phyloP scores from a whole-genome alignment of 768 basidiomycete species.

The Psilocybe azurescens region DNA sequence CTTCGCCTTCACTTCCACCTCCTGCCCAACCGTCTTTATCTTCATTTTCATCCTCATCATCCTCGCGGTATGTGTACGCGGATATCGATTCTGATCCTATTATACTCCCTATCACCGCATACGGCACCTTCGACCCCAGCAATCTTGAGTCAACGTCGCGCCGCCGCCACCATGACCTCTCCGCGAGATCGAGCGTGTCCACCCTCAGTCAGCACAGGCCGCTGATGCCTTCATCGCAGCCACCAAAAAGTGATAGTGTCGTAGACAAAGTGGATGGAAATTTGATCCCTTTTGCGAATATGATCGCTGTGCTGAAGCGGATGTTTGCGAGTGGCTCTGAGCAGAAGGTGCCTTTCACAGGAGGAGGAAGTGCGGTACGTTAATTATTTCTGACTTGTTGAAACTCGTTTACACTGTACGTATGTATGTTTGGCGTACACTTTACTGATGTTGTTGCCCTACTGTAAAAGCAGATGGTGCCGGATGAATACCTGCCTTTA shows the following conservation, averaged over 20 bases:
- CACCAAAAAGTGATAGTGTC: slow-evolving; percentile 24
- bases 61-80: neutral
- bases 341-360: neutral
- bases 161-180: slow-evolving; percentile 18
- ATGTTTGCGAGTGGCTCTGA: neutral
- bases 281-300: slow-evolving; percentile 45
- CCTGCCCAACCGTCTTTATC: neutral
- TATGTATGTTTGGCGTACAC: too few relatives aligned
- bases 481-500: neutral
- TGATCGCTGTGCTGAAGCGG: neutral
- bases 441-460: too few relatives aligned
- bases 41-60: neutral
- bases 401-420: too few relatives aligned
- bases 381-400: too few relatives aligned
- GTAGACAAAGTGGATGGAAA: slow-evolving; percentile 38
- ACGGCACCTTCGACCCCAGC: slow-evolving; percentile 51
- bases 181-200: slow-evolving; percentile 22
- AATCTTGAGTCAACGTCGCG: slow-evolving; percentile 19
- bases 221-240: slow-evolving; percentile 44
- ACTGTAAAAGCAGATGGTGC: neutral
- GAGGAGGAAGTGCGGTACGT: neutral
- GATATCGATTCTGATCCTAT: slow-evolving; percentile 33
- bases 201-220: slow-evolving; percentile 35
- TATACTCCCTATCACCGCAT: slow-evolving; percentile 53
- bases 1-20: neutral